Evolutionary conservation across 768 basidiomycete genomes (phyloP).

Genomic region (Rhodotorula graminis): DNA sequence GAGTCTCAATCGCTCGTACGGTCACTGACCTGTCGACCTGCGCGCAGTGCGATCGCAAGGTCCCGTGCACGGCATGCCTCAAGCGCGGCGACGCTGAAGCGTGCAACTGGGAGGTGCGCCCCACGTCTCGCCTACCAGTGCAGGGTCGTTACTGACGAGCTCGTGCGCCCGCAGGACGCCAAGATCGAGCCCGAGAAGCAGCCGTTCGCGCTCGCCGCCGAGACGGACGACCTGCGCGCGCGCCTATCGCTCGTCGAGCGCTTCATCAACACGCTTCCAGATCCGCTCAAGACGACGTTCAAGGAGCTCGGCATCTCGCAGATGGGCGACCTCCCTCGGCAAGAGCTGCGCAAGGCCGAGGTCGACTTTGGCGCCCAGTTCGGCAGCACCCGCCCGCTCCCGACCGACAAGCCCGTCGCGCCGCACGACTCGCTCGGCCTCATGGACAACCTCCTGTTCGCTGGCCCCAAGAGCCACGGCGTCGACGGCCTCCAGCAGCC

Average conservation of each 20-base stretch:
- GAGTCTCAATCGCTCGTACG: rapidly evolving
- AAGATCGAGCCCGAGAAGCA: constrained; percentile 37
- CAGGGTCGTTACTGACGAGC: background rate
- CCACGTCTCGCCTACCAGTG: no score
- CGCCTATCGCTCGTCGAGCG: constrained; percentile 19
- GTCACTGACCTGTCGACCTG: background rate
- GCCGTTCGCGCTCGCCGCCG: constrained; percentile 32
- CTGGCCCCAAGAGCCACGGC: background rate
- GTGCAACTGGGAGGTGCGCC: constrained; percentile 34
- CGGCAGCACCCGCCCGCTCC: background rate
- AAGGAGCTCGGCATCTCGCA: constrained; percentile 17
- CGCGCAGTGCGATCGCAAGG: constrained; percentile 24
- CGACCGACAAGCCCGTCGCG: no score
- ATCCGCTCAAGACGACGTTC: constrained; percentile 1
- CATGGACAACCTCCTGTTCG: constrained; percentile 13
- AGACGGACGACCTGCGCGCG: constrained; percentile 19
- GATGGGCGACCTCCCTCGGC: background rate
- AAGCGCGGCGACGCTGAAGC: constrained; percentile 17
- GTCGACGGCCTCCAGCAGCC: no score
- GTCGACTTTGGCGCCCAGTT: background rate
- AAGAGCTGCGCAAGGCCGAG: background rate
- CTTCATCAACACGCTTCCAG: constrained; percentile 34
- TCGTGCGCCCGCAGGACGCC: constrained; percentile 15
- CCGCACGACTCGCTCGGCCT: constrained; percentile 11
- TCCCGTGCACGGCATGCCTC: constrained; percentile 30